These are phyloP conservation scores for Stellera chamaejasme DNA, from an alignment of 345 rosid species.

Conservation along the genomic window DNA sequence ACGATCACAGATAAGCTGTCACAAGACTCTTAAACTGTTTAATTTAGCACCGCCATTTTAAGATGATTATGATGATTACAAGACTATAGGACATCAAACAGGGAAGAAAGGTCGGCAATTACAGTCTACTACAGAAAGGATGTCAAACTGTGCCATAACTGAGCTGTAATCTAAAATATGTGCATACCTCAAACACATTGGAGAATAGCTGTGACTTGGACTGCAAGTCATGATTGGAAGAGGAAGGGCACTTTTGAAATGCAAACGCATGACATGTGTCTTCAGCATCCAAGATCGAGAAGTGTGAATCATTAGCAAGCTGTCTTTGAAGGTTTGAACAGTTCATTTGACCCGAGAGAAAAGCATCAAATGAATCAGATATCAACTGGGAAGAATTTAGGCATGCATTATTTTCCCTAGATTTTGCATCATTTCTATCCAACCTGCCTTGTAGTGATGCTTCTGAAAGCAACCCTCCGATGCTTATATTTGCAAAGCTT, in stretches of 20 bases:
- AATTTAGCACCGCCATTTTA: no score
- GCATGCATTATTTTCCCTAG: constrained; percentile 26
- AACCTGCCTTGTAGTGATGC: constrained; percentile 55
- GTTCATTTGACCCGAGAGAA: constrained; percentile 36
- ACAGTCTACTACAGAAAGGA: background rate
- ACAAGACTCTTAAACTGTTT: no score
- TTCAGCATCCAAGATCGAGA: constrained; percentile 87
- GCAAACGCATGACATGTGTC: constrained; percentile 89
- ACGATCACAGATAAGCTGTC: no score
- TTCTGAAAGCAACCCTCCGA: constrained; percentile 78
- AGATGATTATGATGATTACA: no score
- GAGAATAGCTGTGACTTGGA: constrained; percentile 24
- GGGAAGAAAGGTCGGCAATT: background rate
- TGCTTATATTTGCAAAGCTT: constrained; percentile 56
- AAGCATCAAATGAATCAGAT: constrained; percentile 74
- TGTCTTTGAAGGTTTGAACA: constrained; percentile 27
- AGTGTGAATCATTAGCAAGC: constrained; percentile 25
- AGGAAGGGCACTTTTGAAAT: constrained; percentile 37
- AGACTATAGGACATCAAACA: no score
- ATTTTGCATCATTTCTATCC: constrained; percentile 17
- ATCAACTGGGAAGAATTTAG: constrained; percentile 42
- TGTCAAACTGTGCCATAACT: constrained; percentile 3
- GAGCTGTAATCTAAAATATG: constrained; percentile 4
- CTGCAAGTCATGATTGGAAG: constrained; percentile 19
- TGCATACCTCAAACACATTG: constrained; percentile 30